phyloP scores from a whole-genome alignment of 2,329 filamentous ascomycete species.

The Colletotrichum melonis region DNA sequence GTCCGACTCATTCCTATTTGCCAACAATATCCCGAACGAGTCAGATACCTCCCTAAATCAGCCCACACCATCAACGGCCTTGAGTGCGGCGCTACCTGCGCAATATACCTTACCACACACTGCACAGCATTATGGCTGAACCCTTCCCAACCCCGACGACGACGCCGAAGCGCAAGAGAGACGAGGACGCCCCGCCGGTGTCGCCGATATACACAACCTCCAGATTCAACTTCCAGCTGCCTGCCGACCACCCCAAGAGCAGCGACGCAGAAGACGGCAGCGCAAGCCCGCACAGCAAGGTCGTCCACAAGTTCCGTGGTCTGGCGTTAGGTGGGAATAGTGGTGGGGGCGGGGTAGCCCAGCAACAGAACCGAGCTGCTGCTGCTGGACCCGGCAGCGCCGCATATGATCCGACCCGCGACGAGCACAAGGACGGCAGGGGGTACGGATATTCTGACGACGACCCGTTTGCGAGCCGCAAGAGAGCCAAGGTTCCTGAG shows the following conservation, averaged over 20 bases:
- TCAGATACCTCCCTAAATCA: slow-evolving; percentile 2
- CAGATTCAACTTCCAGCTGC: slow-evolving; percentile 59
- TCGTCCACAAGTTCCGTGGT: slow-evolving; percentile 64
- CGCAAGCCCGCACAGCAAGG: slow-evolving; percentile 63
- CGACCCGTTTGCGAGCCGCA: slow-evolving; percentile 44
- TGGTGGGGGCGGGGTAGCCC: slow-evolving; percentile 57
- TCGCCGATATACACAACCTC: slow-evolving; percentile 41
- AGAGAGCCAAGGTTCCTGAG: slow-evolving; percentile 51
- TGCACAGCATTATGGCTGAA: slow-evolving; percentile 23
- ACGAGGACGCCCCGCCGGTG: slow-evolving; percentile 47
- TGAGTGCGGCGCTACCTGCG: not conserved
- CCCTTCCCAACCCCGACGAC: slow-evolving; percentile 33
- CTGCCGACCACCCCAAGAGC: slow-evolving; percentile 39
- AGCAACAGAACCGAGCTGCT: slow-evolving; percentile 31
- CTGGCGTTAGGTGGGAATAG: slow-evolving; percentile 55
- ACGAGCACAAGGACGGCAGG: slow-evolving; percentile 40
- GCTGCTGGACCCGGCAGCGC: no score
- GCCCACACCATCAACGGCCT: slow-evolving; percentile 34
- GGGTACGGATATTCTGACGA: slow-evolving; percentile 41
- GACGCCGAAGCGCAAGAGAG: slow-evolving; percentile 61
- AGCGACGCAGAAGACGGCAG: slow-evolving; percentile 55
- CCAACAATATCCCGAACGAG: not conserved
- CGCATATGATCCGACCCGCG: slow-evolving; percentile 30
- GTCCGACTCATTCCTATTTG: not conserved
- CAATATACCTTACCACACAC: not conserved